Conservation (phyloP, 768 basidiomycete species). For the Favolaschia claudopus region DNA sequence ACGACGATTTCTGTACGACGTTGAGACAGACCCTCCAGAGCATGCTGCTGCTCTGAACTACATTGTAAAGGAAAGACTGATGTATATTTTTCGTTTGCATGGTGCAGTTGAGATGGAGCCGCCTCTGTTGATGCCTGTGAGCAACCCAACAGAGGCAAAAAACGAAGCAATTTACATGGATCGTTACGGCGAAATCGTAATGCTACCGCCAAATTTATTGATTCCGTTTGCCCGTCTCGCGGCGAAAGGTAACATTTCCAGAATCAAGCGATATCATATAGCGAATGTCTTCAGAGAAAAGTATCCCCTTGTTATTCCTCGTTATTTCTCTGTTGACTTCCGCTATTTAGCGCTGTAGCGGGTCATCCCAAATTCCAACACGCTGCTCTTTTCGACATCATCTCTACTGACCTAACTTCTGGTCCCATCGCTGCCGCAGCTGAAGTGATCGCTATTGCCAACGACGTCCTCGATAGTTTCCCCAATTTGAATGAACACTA, state of each 20-base stretch:
- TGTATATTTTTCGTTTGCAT: conserved; percentile 83
- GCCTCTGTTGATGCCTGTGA: conserved; percentile 80
- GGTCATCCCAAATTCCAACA: conserved; percentile 80
- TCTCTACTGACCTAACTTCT: conserved; percentile 71
- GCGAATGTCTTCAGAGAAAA: conserved; percentile 74
- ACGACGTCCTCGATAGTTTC: conserved; percentile 73
- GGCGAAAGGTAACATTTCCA: conserved; percentile 65
- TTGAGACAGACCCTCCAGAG: conserved; percentile 71
- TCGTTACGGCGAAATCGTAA: conserved; percentile 77
- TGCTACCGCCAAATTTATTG: conserved; percentile 74
- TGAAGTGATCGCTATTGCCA: conserved; percentile 75
- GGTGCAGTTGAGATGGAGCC: conserved; percentile 91
- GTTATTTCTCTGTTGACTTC: conserved; percentile 6
- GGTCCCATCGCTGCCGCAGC: conserved; percentile 76
- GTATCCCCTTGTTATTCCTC: conserved; percentile 42
- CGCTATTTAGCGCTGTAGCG: conserved; percentile 60
- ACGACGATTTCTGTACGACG: conserved; percentile 78
- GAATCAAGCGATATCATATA: conserved; percentile 88
- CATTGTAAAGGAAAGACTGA: conserved; percentile 79
- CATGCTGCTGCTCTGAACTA: conserved; percentile 75
- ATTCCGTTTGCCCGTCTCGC: conserved; percentile 85
- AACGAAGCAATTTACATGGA: conserved; percentile 81
- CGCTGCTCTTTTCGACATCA: conserved; percentile 85
- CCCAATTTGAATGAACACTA: conserved; percentile 73
- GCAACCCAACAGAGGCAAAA: conserved; percentile 67